Base-by-base conservation (phyloP, 2,329 filamentous ascomycete genomes). In the Calycina marina region DNA sequence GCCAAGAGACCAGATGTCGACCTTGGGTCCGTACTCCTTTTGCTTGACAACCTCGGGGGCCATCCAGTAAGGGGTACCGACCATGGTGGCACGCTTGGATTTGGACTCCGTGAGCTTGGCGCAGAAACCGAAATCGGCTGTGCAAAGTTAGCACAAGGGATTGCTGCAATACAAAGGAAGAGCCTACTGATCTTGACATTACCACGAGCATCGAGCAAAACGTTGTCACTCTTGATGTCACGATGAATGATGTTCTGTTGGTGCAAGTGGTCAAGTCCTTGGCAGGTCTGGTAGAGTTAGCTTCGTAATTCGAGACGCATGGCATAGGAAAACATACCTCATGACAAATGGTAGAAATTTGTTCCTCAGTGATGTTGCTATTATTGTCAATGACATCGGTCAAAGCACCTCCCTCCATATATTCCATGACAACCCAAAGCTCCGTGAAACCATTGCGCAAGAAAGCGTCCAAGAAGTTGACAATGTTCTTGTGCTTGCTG, bases 401-500 rank as follows among this genome's bases (percentile, higher is more conserved):
- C 56, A 98, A 62, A 40, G 90, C 83, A 60, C 90, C 90, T 48
- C 90, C 90, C 60, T 98, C 90, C 90, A 98, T 98, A 51, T 86
- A 98, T 61, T 98, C 90, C 90, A 98, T 93, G 32, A 98, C 88
- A 8, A 98, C 85, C 90, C 90, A 98, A n/a, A 98, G 69, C 56
- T 98, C 90, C 34, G 81, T 72, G 49, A 82, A 85, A 56, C 90
- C 88, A 56, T 94, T 93, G 50, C 90, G 82, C 52, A 98, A 62
- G 65, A 96, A 98, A 3, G 88, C 86, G 48, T 98, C 90, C 18
- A 98, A 63, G 61, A 93, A 98, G 60, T 98, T 98, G 58, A 98
- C 90, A 63, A 98, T 98, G 58, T 98, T 98, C 39, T 80, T 77
- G 57, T 98, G 90, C 54, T 86, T 82, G 64, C 84, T 93, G 61